phyloP scores from a whole-genome alignment of 2,329 filamentous ascomycete species.

The Fusarium sp. region DNA sequence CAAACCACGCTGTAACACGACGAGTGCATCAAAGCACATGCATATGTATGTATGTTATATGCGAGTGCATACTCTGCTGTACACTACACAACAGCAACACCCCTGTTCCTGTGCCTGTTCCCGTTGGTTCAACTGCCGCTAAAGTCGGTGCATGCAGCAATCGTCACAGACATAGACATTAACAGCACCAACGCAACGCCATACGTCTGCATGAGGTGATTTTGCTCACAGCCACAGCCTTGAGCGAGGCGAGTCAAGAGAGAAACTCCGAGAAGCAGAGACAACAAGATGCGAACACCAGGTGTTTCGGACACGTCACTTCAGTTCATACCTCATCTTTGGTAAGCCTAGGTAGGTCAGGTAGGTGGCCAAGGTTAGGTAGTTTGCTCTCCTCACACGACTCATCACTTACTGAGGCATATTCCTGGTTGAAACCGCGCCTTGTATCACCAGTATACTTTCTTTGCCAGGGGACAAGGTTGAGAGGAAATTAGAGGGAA shows the following conservation, averaged over 20 bases:
- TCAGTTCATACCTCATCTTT: slow-evolving; percentile 3
- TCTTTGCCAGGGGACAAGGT: neutral
- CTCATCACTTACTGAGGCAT: slow-evolving; percentile 11
- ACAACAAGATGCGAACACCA: slow-evolving; percentile 1
- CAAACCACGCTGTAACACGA: slow-evolving; percentile 29
- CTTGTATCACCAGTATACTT: neutral
- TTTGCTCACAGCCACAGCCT: slow-evolving; percentile 9
- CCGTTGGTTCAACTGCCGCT: slow-evolving; percentile 34
- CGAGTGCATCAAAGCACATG: slow-evolving; percentile 19
- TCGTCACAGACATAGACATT: slow-evolving; percentile 32
- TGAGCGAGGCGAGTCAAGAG: slow-evolving; percentile 1
- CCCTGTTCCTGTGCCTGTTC: slow-evolving; percentile 14
- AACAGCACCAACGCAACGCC: slow-evolving; percentile 25
- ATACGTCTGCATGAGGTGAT: slow-evolving; percentile 28
- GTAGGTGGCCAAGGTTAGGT: neutral
- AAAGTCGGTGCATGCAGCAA: slow-evolving; percentile 30
- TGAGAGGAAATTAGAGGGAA: neutral
- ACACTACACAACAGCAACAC: neutral
- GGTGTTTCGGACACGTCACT: slow-evolving; percentile 20
- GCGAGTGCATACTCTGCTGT: slow-evolving; percentile 1
- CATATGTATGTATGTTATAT: slow-evolving; percentile 23
- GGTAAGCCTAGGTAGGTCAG: neutral
- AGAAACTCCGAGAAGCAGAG: neutral
- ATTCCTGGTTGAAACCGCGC: neutral
- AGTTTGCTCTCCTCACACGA: slow-evolving; percentile 23